Evolutionary conservation across 2,329 filamentous ascomycete genomes (phyloP).

Genomic region (Lizonia empirigonia): DNA sequence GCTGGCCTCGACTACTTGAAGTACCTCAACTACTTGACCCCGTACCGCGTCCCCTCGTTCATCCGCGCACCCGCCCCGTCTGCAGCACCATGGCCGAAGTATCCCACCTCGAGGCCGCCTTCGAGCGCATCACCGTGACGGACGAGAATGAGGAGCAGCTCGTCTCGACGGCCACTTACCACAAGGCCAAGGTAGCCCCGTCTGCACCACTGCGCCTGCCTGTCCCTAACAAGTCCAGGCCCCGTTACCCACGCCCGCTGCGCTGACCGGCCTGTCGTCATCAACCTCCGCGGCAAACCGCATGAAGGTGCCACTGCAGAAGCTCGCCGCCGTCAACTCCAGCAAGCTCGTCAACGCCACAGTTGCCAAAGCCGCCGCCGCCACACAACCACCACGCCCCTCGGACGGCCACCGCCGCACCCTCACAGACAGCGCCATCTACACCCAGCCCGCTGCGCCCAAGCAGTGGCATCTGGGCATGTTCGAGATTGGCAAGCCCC

Average conservation of each 20-base stretch:
- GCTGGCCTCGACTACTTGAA: neutral
- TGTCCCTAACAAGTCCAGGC: slow-evolving; percentile 47
- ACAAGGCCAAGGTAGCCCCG: slow-evolving; percentile 75
- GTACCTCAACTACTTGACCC: neutral
- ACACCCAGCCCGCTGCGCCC: slow-evolving; percentile 44
- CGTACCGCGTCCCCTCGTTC: slow-evolving; percentile 4
- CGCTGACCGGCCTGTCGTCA: slow-evolving; percentile 55
- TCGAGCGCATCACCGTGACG: slow-evolving; percentile 87
- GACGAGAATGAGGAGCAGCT: slow-evolving; percentile 77
- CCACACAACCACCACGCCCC: slow-evolving; percentile 61
- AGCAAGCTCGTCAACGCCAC: slow-evolving; percentile 55
- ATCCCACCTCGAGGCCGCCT: slow-evolving; percentile 79
- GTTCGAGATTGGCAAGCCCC: slow-evolving; percentile 88
- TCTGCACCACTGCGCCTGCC: neutral
- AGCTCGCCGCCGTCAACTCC: slow-evolving; percentile 79
- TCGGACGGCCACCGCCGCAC: slow-evolving; percentile 50
- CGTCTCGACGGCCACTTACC: slow-evolving; percentile 62
- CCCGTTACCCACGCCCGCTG: slow-evolving; percentile 40
- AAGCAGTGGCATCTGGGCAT: slow-evolving; percentile 83
- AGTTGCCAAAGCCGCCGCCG: slow-evolving; percentile 67
- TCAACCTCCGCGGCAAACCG: slow-evolving; percentile 59
- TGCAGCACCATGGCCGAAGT: slow-evolving; percentile 64
- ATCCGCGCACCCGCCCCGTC: slow-evolving; percentile 12
- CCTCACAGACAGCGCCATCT: slow-evolving; percentile 56
- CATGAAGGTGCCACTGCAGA: slow-evolving; percentile 76